Evolutionary conservation across 805 yeast genomes (phyloP).

Genomic region (Barnettozyma botsteinii): DNA sequence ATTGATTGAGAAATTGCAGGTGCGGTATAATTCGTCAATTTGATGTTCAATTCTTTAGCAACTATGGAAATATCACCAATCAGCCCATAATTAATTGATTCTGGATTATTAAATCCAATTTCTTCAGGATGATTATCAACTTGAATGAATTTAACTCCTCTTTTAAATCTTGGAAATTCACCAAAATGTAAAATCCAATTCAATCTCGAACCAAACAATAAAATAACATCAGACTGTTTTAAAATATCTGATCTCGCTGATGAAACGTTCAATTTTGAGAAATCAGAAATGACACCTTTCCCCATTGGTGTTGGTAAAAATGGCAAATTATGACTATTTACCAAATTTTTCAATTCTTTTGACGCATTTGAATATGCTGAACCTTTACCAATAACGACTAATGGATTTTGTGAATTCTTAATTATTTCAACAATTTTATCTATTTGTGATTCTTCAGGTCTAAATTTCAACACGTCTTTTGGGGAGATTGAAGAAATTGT

Average conservation of each 20-base stretch:
- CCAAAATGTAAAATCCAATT: constrained; percentile 75
- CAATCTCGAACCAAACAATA: constrained; percentile 60
- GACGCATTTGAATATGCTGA: constrained; percentile 45
- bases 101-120: constrained; percentile 39
- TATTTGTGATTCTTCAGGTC: constrained; percentile 33
- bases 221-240: constrained; percentile 49
- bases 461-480: constrained; percentile 25
- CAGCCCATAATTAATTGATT: constrained; percentile 36
- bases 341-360: constrained; percentile 33
- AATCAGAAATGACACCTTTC: constrained; percentile 60
- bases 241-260: constrained; percentile 62
- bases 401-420: constrained; percentile 37
- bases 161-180: constrained; percentile 44
- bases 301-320: constrained; percentile 79
- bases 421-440: constrained; percentile 31
- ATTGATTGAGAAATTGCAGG: constrained; percentile 28
- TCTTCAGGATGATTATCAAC: constrained; percentile 51
- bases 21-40: constrained; percentile 28
- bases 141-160: constrained; percentile 46
- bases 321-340: constrained; percentile 39
- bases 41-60: constrained; percentile 29
- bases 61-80: constrained; percentile 49
- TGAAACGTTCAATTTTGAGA: constrained; percentile 41
- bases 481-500: constrained; percentile 8
- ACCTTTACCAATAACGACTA: constrained; percentile 64